Percentiles rank a stretch among this genome's conserved stretches.
These are phyloP conservation scores for Fusarium domesticum DNA, from an alignment of 2,329 filamentous ascomycete species.

Conservation along the genomic window DNA sequence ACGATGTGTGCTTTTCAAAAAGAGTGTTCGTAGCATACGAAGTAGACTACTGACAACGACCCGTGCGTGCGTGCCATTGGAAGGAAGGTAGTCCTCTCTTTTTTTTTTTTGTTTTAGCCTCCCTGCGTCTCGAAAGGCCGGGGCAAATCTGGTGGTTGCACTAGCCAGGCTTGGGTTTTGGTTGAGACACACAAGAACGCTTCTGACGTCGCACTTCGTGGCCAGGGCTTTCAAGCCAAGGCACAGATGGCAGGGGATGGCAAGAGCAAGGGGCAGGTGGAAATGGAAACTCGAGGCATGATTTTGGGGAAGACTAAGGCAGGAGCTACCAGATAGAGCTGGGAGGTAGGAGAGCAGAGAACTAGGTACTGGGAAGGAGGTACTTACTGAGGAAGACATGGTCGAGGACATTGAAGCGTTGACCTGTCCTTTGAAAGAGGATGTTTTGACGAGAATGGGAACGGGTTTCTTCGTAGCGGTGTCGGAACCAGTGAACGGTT, in stretches of 20 bases:
- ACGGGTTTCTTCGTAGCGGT: neutral
- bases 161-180: constrained; percentile 32
- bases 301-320: constrained; percentile 1
- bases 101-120: constrained; percentile 23
- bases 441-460: neutral
- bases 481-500: constrained; percentile 5
- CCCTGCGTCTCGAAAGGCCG: constrained; percentile 14
- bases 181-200: constrained; percentile 39
- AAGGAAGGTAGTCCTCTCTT: constrained; percentile 4
- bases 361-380: too few relatives aligned
- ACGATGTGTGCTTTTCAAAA: constrained; percentile 10
- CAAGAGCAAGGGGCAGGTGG: constrained; percentile 4
- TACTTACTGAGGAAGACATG: constrained; percentile 7
- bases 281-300: constrained; percentile 3
- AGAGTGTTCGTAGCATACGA: constrained; percentile 16
- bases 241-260: constrained; percentile 7
- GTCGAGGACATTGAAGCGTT: neutral
- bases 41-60: constrained; percentile 2
- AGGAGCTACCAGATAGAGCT: too few relatives aligned
- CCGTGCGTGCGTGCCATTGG: constrained; percentile 3
- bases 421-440: neutral
- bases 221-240: constrained; percentile 14
- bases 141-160: constrained; percentile 29
- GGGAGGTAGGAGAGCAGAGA: neutral
- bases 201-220: constrained; percentile 35